Evolutionary conservation across 2,329 filamentous ascomycete genomes (phyloP).

Genomic region (Neofusicoccum cordaticola): DNA sequence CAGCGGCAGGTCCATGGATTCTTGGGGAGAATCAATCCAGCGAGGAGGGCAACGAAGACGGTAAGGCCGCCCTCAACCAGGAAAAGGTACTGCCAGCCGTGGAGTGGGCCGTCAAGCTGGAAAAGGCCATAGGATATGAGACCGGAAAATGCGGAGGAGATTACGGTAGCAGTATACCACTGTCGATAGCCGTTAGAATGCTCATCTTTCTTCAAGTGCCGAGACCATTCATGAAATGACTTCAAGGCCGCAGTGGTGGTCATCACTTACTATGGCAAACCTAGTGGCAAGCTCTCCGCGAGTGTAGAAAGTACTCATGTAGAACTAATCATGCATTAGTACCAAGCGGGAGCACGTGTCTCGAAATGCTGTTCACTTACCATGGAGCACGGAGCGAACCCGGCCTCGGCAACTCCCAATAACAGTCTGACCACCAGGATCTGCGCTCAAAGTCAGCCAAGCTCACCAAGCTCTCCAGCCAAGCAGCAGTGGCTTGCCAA

Average conservation of each 20-base stretch:
- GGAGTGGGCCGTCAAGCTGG: conserved; percentile 34
- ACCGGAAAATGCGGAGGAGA: conserved; percentile 8
- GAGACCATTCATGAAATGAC: no score
- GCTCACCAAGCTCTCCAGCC: neutral
- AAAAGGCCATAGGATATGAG: conserved; percentile 39
- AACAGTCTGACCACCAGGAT: conserved; percentile 8
- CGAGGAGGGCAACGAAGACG: conserved; percentile 36
- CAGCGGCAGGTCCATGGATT: conserved; percentile 41
- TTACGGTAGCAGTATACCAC: conserved; percentile 13
- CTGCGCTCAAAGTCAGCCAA: neutral
- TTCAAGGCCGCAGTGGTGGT: no score
- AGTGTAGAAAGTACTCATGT: conserved; percentile 17
- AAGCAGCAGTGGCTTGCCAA: neutral
- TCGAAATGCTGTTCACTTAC: neutral
- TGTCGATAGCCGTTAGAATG: neutral
- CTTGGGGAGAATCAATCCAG: conserved; percentile 40
- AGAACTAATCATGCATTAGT: neutral
- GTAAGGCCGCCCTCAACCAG: conserved; percentile 45
- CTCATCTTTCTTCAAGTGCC: no score
- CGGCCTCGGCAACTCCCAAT: conserved; percentile 2
- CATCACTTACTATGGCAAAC: conserved; percentile 2
- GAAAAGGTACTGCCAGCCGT: conserved; percentile 47
- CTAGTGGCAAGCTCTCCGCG: conserved; percentile 13
- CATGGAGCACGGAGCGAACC: conserved; percentile 13
- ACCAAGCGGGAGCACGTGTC: no score